phyloP scores from a whole-genome alignment of 169 alveolate species.

The Babesia ovis region DNA sequence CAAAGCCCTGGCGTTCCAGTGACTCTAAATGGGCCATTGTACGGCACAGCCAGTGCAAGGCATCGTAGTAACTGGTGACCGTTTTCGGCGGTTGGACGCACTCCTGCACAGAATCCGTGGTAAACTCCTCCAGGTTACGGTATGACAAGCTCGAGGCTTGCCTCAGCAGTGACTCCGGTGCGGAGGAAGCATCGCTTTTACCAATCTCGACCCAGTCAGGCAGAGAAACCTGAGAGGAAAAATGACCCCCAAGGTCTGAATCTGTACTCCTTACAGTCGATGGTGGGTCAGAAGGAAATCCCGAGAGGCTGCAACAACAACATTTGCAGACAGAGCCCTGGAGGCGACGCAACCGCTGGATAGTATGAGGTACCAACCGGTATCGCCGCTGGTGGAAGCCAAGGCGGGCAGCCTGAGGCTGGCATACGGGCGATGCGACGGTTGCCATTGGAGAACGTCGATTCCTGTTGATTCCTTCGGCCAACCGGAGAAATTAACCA shows the following conservation, averaged over 20 bases:
- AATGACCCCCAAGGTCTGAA: background rate
- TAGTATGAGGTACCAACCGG: no score
- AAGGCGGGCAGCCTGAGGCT: no score
- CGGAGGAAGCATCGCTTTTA: background rate
- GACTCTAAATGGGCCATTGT: constrained; percentile 9
- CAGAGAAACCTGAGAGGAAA: background rate
- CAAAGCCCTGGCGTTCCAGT: constrained; percentile 10
- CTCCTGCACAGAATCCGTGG: no score
- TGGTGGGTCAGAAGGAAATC: background rate
- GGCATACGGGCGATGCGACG: no score
- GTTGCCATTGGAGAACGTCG: no score
- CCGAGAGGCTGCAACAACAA: background rate
- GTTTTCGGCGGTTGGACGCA: no score
- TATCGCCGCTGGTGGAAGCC: no score
- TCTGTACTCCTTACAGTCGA: background rate
- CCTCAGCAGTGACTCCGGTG: constrained; percentile 2
- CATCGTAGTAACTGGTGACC: background rate
- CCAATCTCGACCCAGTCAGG: constrained; percentile 4
- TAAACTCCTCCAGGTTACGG: no score
- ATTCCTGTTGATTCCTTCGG: no score
- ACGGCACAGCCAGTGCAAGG: constrained; percentile 13
- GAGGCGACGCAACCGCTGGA: background rate
- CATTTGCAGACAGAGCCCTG: background rate
- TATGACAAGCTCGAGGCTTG: background rate
- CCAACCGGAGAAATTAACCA: no score